Evolutionary conservation across 352 stramenopile species (phyloP).

Genomic region (Aphanomyces euteiches): DNA sequence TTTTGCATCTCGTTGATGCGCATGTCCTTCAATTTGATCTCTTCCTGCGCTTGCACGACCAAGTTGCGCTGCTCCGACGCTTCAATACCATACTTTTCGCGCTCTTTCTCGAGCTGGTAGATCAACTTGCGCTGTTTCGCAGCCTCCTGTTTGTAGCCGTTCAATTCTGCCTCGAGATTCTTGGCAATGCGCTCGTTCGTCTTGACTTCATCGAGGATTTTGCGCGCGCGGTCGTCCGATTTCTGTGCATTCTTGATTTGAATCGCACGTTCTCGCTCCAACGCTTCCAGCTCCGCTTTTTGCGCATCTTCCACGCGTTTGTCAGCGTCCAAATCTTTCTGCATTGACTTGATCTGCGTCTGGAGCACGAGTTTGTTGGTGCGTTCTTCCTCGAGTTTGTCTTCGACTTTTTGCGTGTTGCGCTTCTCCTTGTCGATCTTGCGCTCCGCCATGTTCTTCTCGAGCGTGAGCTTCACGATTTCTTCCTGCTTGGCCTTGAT

Average conservation of each 20-base stretch:
- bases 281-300: slow-evolving; percentile 66
- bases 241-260: slow-evolving; percentile 78
- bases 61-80: slow-evolving; percentile 79
- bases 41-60: slow-evolving; percentile 78
- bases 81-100: slow-evolving; percentile 88
- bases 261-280: slow-evolving; percentile 87
- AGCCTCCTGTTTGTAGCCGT: slow-evolving; percentile 79
- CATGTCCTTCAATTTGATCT: slow-evolving; percentile 79
- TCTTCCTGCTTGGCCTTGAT: slow-evolving; percentile 84
- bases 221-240: slow-evolving; percentile 80
- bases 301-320: slow-evolving; percentile 73
- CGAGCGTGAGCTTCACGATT: slow-evolving; percentile 73
- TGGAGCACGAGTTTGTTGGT: slow-evolving; percentile 77
- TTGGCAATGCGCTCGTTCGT: slow-evolving; percentile 90
- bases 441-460: slow-evolving; percentile 88
- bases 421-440: slow-evolving; percentile 87
- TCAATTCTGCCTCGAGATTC: slow-evolving; percentile 77
- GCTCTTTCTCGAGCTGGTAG: slow-evolving; percentile 90
- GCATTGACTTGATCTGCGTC: slow-evolving; percentile 78
- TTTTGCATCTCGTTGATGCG: slow-evolving; percentile 79
- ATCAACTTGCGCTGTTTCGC: slow-evolving; percentile 88
- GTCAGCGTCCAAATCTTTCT: slow-evolving; percentile 73
- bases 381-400: slow-evolving; percentile 89
- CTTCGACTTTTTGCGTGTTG: slow-evolving; percentile 83
- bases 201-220: slow-evolving; percentile 87